Percentiles rank a stretch among this genome's conserved stretches.
phyloP scores from a whole-genome alignment of 805 yeast species.

The Zygotorulaspora sp. region DNA sequence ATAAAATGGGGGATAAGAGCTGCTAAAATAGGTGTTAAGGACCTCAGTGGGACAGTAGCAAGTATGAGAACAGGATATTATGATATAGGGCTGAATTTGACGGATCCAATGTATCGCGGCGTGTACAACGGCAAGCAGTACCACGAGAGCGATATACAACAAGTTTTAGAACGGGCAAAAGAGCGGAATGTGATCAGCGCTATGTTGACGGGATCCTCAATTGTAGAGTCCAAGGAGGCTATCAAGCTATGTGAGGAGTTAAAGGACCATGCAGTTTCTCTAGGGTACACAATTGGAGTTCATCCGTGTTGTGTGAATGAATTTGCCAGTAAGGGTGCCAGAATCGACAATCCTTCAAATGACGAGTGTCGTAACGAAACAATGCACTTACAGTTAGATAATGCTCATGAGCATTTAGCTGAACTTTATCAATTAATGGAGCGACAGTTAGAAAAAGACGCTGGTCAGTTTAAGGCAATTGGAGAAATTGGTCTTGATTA shows the following conservation, averaged over 20 bases:
- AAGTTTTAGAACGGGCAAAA: conserved; percentile 64
- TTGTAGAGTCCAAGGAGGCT: conserved; percentile 61
- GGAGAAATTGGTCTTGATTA: conserved; percentile 97
- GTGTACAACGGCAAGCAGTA: conserved; percentile 61
- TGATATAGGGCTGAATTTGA: conserved; percentile 68
- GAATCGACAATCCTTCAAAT: conserved; percentile 27
- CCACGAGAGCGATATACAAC: conserved; percentile 63
- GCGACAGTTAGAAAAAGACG: conserved; percentile 44
- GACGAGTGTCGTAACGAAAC: conserved; percentile 21
- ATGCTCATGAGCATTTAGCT: conserved; percentile 17
- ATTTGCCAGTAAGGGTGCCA: conserved; percentile 35
- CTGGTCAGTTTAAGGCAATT: conserved; percentile 66
- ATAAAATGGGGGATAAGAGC: too few relatives aligned
- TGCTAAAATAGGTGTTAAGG: too few relatives aligned
- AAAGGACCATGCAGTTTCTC: conserved; percentile 24
- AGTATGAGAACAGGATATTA: conserved; percentile 19
- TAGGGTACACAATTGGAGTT: conserved; percentile 80
- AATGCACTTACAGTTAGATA: conserved; percentile 10
- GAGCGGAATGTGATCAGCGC: conserved; percentile 60
- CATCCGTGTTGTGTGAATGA: conserved; percentile 87
- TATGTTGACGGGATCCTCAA: conserved; percentile 79
- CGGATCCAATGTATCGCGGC: conserved; percentile 88
- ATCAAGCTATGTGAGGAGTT: conserved; percentile 47
- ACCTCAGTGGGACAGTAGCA: background rate
- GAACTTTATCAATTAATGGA: conserved; percentile 48